phyloP scores from a whole-genome alignment of 192 early-diverging fungal genomes.

The Pilobolus umbonatus region DNA sequence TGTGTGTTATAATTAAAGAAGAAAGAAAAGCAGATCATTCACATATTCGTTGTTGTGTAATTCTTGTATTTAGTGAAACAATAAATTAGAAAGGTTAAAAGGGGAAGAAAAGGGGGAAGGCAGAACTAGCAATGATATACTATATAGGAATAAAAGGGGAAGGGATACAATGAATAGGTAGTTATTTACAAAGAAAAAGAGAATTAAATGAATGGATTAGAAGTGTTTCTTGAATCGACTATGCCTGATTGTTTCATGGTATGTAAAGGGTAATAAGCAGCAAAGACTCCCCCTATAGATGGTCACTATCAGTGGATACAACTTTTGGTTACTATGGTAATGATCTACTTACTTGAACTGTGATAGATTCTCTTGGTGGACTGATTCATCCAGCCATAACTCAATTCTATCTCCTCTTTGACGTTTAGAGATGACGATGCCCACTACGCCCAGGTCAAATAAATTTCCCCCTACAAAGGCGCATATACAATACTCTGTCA shows the following conservation, averaged over 20 bases:
- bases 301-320: too few species aligned
- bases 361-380: constrained; percentile 15
- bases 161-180: too few species aligned
- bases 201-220: background rate
- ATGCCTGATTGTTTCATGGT: background rate
- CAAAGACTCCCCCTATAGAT: constrained; percentile 3
- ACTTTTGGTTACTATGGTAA: too few species aligned
- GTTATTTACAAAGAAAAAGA: too few species aligned
- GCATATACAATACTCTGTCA: constrained; percentile 43
- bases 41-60: too few species aligned
- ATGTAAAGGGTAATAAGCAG: background rate
- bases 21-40: too few species aligned
- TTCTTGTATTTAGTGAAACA: too few species aligned
- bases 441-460: constrained; percentile 23
- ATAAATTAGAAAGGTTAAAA: too few species aligned
- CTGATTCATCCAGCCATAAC: constrained; percentile 39
- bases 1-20: too few species aligned
- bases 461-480: constrained; percentile 42
- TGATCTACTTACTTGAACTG: constrained; percentile 31
- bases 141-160: too few species aligned
- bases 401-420: constrained; percentile 46
- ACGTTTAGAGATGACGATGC: constrained; percentile 30
- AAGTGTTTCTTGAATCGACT: constrained; percentile 30
- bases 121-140: too few species aligned
- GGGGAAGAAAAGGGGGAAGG: too few species aligned